Evolutionary conservation across 305 asterid genomes (phyloP).

Genomic region (Euphrasia arctica): DNA sequence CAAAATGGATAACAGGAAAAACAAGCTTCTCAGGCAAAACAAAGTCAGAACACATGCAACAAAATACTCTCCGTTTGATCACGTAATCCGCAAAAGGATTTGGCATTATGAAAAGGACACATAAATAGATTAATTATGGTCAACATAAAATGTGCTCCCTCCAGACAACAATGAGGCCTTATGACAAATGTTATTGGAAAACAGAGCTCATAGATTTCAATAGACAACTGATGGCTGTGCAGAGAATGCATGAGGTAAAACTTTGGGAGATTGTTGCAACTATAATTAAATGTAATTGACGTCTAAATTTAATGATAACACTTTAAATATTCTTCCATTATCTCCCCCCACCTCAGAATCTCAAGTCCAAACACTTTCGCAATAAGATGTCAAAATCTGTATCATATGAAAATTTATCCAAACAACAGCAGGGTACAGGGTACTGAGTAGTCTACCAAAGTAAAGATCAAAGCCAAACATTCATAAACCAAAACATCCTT

Average conservation of each 20-base stretch:
- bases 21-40: background rate
- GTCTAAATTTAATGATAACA: background rate
- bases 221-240: background rate
- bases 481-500: constrained; percentile 15
- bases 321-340: background rate
- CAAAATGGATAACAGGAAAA: background rate
- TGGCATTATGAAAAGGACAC: background rate
- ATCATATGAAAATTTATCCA: constrained; percentile 14
- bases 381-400: constrained; percentile 3
- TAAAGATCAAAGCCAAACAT: background rate
- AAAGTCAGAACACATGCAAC: constrained; percentile 8
- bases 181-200: background rate
- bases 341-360: constrained; percentile 14
- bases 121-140: constrained; percentile 9
- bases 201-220: background rate
- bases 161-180: background rate
- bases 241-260: background rate
- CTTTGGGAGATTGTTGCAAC: background rate
- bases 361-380: constrained; percentile 17
- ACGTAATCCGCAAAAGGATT: constrained; percentile 2
- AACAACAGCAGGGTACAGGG: constrained; percentile 17
- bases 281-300: background rate
- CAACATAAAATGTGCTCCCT: constrained; percentile 18
- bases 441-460: constrained; percentile 18
- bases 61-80: constrained; percentile 13